phyloP scores from a whole-genome alignment of 2,329 filamentous ascomycete genomes.

The Phialemonium atrogriseum region DNA sequence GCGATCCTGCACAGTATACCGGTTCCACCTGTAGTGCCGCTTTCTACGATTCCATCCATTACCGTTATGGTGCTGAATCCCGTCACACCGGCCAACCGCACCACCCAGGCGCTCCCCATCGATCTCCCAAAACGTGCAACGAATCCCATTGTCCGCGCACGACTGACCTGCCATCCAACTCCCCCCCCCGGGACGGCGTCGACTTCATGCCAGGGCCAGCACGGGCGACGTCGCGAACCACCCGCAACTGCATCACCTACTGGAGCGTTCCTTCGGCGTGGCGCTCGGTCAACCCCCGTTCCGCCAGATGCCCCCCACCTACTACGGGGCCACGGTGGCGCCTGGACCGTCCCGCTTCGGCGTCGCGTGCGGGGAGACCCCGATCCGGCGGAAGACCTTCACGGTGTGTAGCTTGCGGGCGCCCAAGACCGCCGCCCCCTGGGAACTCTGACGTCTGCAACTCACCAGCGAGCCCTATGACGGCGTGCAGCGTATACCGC shows the following conservation, averaged over 20 bases:
- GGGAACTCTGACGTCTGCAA: constrained; percentile 55
- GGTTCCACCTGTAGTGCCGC: constrained; percentile 44
- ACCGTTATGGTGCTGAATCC: constrained; percentile 52
- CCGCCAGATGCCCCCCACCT: no score
- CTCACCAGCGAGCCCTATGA: constrained; percentile 39
- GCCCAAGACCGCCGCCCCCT: constrained; percentile 52
- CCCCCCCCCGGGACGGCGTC: no score
- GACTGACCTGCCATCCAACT: no score
- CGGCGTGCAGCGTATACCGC: constrained; percentile 43
- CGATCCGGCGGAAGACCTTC: constrained; percentile 40
- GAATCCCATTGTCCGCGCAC: constrained; percentile 45
- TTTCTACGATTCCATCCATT: constrained; percentile 57
- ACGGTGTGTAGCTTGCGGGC: constrained; percentile 55
- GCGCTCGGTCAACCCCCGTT: no score
- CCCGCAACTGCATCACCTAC: no score
- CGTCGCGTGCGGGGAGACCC: constrained; percentile 26
- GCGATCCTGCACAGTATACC: constrained; percentile 45
- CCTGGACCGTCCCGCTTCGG: constrained; percentile 52
- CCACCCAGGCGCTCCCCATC: constrained; percentile 40
- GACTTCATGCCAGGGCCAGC: constrained; percentile 26
- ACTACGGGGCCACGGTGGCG: constrained; percentile 32
- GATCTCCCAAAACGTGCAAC: constrained; percentile 41
- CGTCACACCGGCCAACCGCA: constrained; percentile 41
- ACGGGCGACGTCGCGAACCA: constrained; percentile 38
- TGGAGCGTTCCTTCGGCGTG: constrained; percentile 56